phyloP scores from a whole-genome alignment of 1,139 yeast genomes.

The Pichia sp. region DNA sequence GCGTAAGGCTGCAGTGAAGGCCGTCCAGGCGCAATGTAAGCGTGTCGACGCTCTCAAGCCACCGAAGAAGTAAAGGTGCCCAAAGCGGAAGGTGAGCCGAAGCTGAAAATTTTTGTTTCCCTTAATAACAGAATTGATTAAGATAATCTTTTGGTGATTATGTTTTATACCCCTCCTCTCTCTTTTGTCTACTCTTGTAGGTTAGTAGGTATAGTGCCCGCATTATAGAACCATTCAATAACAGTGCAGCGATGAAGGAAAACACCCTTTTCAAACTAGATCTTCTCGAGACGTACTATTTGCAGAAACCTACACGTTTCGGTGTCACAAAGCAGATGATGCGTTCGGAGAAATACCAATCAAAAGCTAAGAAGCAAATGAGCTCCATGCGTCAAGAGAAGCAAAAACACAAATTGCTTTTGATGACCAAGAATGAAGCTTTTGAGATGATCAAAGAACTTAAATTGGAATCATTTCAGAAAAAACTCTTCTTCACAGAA shows the following conservation, averaged over 20 bases:
- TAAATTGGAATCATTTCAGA: constrained; percentile 39
- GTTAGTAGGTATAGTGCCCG: too few relatives aligned
- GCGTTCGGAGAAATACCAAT: constrained; percentile 25
- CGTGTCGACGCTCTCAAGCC: too few relatives aligned
- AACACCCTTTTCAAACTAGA: constrained; percentile 42
- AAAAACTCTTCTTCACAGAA: constrained; percentile 44
- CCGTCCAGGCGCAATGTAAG: constrained; percentile 38
- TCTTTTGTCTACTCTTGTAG: too few relatives aligned
- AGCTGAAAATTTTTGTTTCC: too few relatives aligned
- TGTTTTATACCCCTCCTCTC: too few relatives aligned
- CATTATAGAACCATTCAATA: too few relatives aligned
- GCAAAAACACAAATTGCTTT: constrained; percentile 32
- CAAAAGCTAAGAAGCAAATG: constrained; percentile 15
- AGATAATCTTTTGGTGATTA: too few relatives aligned
- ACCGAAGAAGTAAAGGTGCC: too few relatives aligned
- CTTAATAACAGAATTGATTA: too few relatives aligned
- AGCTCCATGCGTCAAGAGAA: constrained; percentile 22
- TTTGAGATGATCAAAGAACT: constrained; percentile 36
- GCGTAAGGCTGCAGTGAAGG: constrained; percentile 53
- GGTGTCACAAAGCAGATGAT: constrained; percentile 46
- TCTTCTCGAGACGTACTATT: constrained; percentile 42
- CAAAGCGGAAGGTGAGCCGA: too few relatives aligned
- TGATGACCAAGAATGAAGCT: constrained; percentile 36
- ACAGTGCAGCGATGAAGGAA: constrained; percentile 9
- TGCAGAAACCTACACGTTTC: constrained; percentile 41